Conservation (phyloP, 306 rosid species). For the Heteromeles arbutifolia region DNA sequence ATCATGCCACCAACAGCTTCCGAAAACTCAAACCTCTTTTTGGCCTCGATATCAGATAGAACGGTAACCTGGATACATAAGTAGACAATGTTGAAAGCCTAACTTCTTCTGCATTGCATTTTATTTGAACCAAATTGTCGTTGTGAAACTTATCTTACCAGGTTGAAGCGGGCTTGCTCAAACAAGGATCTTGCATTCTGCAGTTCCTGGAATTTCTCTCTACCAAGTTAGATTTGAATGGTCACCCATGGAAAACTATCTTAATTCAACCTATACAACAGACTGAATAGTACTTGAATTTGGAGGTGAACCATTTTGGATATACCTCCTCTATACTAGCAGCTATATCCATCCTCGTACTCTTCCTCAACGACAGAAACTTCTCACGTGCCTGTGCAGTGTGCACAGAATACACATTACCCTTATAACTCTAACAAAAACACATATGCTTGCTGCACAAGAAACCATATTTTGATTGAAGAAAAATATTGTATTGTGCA, state of each 20-base stretch:
- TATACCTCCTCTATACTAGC: constrained; percentile 59
- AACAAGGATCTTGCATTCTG: constrained; percentile 56
- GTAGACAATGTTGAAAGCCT: constrained; percentile 18
- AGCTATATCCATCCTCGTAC: constrained; percentile 68
- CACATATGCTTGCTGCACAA: not conserved
- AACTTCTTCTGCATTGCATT: constrained; percentile 13
- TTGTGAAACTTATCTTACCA: constrained; percentile 39
- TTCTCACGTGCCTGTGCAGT: constrained; percentile 81
- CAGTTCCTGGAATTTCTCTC: constrained; percentile 74
- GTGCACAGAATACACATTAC: constrained; percentile 31
- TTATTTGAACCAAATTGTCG: constrained; percentile 11
- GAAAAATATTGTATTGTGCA: constrained; percentile 5
- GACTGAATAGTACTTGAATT: not conserved
- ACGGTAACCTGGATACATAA: constrained; percentile 42
- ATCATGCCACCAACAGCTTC: constrained; percentile 66
- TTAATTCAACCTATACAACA: constrained; percentile 8
- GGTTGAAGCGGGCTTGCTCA: constrained; percentile 79
- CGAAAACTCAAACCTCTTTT: constrained; percentile 63
- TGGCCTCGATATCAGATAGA: constrained; percentile 59
- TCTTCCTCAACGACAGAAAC: constrained; percentile 68
- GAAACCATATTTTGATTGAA: not conserved
- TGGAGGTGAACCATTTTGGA: constrained; percentile 11
- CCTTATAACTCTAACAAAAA: not conserved
- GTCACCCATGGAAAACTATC: constrained; percentile 31
- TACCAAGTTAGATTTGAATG: constrained; percentile 48